phyloP scores from a whole-genome alignment of 352 stramenopile species.

The Hyaloperonospora brassicae region DNA sequence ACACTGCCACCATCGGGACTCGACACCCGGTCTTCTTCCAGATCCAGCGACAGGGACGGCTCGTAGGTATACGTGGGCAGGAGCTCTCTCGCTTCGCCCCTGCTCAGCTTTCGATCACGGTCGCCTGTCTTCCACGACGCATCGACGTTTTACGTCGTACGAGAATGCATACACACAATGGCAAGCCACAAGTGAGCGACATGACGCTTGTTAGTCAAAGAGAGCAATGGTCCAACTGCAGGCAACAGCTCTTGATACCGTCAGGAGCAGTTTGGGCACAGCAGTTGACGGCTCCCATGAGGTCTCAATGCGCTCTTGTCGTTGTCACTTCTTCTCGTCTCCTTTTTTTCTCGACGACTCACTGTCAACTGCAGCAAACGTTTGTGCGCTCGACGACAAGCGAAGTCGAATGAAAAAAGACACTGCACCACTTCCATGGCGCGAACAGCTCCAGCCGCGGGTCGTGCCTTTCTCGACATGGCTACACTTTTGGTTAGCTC shows the following conservation, averaged over 20 bases:
- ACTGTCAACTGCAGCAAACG: background rate
- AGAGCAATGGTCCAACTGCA: too few species aligned
- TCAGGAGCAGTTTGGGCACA: conserved; percentile 29
- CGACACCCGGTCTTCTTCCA: conserved; percentile 17
- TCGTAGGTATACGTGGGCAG: conserved; percentile 37
- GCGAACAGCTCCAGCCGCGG: conserved; percentile 2
- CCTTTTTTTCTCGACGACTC: conserved; percentile 9
- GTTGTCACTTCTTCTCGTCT: conserved; percentile 5
- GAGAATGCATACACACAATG: background rate
- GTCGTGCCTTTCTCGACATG: conserved; percentile 26
- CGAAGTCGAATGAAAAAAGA: conserved; percentile 8
- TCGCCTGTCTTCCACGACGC: conserved; percentile 25
- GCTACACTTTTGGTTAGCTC: conserved; percentile 4
- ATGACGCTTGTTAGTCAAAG: background rate
- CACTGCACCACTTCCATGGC: conserved; percentile 14
- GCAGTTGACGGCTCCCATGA: conserved; percentile 32
- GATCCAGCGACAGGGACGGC: conserved; percentile 28
- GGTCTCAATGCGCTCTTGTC: background rate
- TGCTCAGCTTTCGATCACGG: conserved; percentile 13
- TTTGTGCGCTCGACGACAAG: background rate
- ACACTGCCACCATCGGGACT: conserved; percentile 14
- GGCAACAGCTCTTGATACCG: conserved; percentile 7
- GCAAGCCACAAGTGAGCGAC: background rate
- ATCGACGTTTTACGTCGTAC: conserved; percentile 6
- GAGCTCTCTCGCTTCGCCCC: conserved; percentile 20